Evolutionary conservation across 768 basidiomycete species (phyloP).

Genomic region (Termitomyces sp.): DNA sequence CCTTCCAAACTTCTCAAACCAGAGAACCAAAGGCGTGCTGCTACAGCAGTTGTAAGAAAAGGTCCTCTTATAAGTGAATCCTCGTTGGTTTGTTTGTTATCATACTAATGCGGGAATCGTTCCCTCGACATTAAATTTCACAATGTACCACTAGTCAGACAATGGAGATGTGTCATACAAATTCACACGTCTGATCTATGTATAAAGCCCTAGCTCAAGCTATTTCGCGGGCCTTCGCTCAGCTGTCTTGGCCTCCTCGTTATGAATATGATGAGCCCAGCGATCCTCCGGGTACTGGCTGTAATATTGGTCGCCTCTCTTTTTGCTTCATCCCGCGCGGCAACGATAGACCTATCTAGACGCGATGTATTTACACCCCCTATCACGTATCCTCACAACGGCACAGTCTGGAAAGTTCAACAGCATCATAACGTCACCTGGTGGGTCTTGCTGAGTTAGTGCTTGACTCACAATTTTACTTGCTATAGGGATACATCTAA

Average conservation of each 20-base stretch:
- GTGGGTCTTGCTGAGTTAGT: constrained; percentile 18
- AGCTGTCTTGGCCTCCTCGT: background rate
- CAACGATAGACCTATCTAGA: background rate
- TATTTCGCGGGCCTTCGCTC: background rate
- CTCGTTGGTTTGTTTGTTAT: too few relatives aligned
- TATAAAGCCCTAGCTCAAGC: background rate
- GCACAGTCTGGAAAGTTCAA: constrained; percentile 32
- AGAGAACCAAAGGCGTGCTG: too few relatives aligned
- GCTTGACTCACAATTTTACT: constrained; percentile 7
- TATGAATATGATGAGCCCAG: background rate
- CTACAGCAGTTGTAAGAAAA: background rate
- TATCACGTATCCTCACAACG: constrained; percentile 24
- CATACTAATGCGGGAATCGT: background rate
- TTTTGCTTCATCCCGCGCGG: background rate
- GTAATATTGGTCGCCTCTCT: constrained; percentile 7
- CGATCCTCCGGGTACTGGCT: background rate
- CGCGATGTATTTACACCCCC: constrained; percentile 37
- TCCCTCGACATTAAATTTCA: background rate
- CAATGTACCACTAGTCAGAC: constrained; percentile 1
- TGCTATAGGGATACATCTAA: constrained; percentile 22
- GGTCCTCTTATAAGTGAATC: background rate
- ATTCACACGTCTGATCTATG: background rate
- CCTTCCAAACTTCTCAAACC: too few relatives aligned
- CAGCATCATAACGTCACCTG: constrained; percentile 33
- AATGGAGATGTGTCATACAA: background rate